Conservation (phyloP, 345 rosid genomes). For the Turritis glabra region DNA sequence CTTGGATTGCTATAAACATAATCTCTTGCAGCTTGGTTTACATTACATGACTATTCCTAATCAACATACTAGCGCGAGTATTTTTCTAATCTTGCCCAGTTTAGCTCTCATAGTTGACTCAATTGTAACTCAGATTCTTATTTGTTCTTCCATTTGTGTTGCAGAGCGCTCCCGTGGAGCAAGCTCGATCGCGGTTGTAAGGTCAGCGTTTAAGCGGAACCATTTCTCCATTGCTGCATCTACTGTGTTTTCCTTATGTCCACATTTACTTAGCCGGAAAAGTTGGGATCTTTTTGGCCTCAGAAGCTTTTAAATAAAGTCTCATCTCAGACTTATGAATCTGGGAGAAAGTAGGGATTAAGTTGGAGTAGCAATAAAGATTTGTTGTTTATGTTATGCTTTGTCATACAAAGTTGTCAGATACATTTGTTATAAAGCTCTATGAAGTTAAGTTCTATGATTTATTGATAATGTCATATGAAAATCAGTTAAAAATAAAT, state of each 20-base stretch:
- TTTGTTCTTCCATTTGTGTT: slow-evolving; percentile 12
- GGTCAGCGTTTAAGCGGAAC: slow-evolving; percentile 3
- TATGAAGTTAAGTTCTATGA: not conserved
- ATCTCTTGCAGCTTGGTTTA: not conserved
- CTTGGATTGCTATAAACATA: not conserved
- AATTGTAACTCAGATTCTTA: not conserved
- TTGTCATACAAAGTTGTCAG: too few relatives aligned
- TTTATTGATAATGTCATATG: slow-evolving; percentile 14
- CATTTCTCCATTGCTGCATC: slow-evolving; percentile 3
- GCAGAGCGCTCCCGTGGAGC: slow-evolving; percentile 69
- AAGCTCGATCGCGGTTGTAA: slow-evolving; percentile 47
- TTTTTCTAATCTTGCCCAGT: not conserved
- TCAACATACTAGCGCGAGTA: not conserved
- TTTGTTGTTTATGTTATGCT: slow-evolving; percentile 4
- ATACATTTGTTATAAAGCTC: slow-evolving; percentile 25
- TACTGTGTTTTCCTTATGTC: slow-evolving; percentile 4
- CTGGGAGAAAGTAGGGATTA: slow-evolving; percentile 26
- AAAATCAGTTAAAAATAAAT: not conserved
- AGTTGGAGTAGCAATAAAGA: slow-evolving; percentile 17
- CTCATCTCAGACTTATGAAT: slow-evolving; percentile 27
- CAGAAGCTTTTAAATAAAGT: slow-evolving; percentile 21
- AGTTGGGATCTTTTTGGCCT: slow-evolving; percentile 9
- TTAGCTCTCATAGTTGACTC: not conserved
- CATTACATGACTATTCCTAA: not conserved
- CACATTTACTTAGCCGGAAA: slow-evolving; percentile 13